phyloP scores from a whole-genome alignment of 2,329 filamentous ascomycete genomes.

The Apiospora sp. region DNA sequence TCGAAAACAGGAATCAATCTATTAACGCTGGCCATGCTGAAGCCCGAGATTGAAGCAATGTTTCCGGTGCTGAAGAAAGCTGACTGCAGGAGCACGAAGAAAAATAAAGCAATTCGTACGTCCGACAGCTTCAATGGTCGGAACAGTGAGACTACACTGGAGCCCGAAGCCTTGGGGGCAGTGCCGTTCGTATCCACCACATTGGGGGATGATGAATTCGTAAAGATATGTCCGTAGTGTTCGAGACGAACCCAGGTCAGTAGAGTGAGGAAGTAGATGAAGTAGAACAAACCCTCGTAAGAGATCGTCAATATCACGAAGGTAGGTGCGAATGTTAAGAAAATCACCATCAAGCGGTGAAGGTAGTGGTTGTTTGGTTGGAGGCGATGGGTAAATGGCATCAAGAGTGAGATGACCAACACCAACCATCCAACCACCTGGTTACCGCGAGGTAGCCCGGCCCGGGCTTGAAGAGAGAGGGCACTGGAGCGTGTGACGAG shows the following conservation, averaged over 20 bases:
- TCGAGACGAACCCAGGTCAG: slow-evolving; percentile 93
- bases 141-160: slow-evolving; percentile 44
- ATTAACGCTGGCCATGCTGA: slow-evolving; percentile 89
- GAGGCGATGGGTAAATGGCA: slow-evolving; percentile 83
- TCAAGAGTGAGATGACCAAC: slow-evolving; percentile 77
- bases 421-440: slow-evolving; percentile 87
- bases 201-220: slow-evolving; percentile 33
- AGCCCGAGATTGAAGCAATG: slow-evolving; percentile 90
- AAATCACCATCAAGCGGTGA: slow-evolving; percentile 86
- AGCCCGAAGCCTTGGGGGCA: slow-evolving; percentile 31
- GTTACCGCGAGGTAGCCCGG: slow-evolving; percentile 86
- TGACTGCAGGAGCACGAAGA: slow-evolving; percentile 92
- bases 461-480: slow-evolving; percentile 83
- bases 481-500: slow-evolving; percentile 87
- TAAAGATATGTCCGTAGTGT: slow-evolving; percentile 71
- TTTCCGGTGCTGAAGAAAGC: slow-evolving; percentile 98
- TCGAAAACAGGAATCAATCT: slow-evolving; percentile 92
- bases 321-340: slow-evolving; percentile 89
- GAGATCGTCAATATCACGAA: slow-evolving; percentile 98
- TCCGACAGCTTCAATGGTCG: slow-evolving; percentile 83
- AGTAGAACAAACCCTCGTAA: slow-evolving; percentile 96
- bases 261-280: slow-evolving; percentile 83
- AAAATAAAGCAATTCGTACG: slow-evolving; percentile 88
- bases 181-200: slow-evolving; percentile 29
- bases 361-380: slow-evolving; percentile 88